Evolutionary conservation across 345 rosid species (phyloP).

Genomic region (Brassica cretica): DNA sequence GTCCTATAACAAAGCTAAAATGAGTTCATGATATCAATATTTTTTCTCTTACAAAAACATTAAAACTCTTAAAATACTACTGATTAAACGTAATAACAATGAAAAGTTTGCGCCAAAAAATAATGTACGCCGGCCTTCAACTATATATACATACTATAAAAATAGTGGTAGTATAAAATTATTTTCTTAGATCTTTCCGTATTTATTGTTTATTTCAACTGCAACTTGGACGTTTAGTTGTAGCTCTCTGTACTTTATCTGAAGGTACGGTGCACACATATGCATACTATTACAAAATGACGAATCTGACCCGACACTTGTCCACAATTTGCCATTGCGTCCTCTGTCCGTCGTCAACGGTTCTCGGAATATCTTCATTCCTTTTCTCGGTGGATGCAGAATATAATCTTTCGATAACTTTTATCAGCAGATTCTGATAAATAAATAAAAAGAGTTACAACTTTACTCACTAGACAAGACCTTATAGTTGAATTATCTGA

Average conservation of each 20-base stretch:
- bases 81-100: neutral
- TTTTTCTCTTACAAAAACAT: neutral
- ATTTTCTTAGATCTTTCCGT: neutral
- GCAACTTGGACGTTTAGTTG: constrained; percentile 19
- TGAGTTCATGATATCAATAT: neutral
- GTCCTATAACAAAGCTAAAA: neutral
- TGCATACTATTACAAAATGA: neutral
- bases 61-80: neutral
- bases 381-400: constrained; percentile 16
- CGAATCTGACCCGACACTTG: neutral
- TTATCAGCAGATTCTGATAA: neutral
- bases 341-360: constrained; percentile 2
- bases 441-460: neutral
- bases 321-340: neutral
- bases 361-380: constrained; percentile 2
- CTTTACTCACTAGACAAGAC: neutral
- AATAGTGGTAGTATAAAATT: neutral
- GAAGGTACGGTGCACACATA: constrained; percentile 35
- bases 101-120: neutral
- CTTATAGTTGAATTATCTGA: neutral
- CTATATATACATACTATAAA: neutral
- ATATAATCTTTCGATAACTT: neutral
- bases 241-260: constrained; percentile 30
- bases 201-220: neutral
- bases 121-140: neutral